Conservation (phyloP, 495 filamentous ascomycete genomes). For the Thermochaetoides thermophila region DNA sequence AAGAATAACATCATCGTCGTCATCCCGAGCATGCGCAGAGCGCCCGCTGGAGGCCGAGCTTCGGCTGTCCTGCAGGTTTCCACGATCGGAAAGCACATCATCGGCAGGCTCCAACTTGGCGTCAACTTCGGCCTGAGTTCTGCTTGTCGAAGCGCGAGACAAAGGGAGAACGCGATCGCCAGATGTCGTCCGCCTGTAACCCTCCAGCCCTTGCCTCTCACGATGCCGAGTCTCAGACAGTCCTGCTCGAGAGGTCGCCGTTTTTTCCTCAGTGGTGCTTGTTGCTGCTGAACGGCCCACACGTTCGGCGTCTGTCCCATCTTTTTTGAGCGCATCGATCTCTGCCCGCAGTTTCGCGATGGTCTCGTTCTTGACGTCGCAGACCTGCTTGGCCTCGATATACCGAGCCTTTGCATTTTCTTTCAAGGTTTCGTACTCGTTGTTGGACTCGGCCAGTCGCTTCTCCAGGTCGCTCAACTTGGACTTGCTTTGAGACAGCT, state of each 20-base stretch:
- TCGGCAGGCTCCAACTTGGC: constrained; percentile 4
- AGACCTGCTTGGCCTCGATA: constrained; percentile 37
- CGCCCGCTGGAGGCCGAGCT: constrained; percentile 13
- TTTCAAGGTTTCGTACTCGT: constrained; percentile 40
- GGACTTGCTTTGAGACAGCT: constrained; percentile 21
- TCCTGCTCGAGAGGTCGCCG: constrained; percentile 1
- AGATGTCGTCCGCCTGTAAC: constrained; percentile 4
- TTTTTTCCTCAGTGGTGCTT: too few species aligned
- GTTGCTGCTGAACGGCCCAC: too few species aligned
- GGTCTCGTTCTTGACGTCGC: constrained; percentile 51
- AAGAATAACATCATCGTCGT: constrained; percentile 4
- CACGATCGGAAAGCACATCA: constrained; percentile 12
- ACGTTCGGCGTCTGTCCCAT: constrained; percentile 10
- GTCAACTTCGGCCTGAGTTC: constrained; percentile 15
- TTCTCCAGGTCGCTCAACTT: constrained; percentile 30
- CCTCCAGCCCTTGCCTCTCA: constrained; percentile 4
- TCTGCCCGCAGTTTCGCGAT: constrained; percentile 29
- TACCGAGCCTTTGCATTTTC: constrained; percentile 43
- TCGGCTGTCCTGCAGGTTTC: constrained; percentile 15
- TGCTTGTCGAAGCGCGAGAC: constrained; percentile 14
- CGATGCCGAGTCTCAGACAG: constrained; percentile 1
- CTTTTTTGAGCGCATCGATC: constrained; percentile 14
- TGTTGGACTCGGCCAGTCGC: constrained; percentile 24
- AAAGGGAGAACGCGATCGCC: constrained; percentile 13
- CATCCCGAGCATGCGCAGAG: constrained; percentile 4